Evolutionary conservation across 495 filamentous ascomycete species (phyloP).

Genomic region (Daldinia bambusicola): DNA sequence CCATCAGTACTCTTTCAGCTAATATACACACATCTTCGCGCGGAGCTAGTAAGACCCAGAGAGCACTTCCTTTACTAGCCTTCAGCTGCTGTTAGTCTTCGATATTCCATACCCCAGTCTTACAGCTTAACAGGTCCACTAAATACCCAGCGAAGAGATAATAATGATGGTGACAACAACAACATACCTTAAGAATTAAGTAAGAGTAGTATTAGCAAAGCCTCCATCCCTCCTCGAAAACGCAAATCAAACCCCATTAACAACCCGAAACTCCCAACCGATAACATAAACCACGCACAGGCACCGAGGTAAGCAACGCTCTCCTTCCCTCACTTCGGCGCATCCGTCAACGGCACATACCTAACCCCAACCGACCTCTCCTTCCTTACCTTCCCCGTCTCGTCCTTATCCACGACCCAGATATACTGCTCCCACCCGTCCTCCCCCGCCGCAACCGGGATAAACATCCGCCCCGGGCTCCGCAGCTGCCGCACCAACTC

Average conservation of each 20-base stretch:
- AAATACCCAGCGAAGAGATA: not conserved
- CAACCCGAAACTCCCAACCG: not conserved
- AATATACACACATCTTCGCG: not conserved
- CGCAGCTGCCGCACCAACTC: constrained; percentile 81
- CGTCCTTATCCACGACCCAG: constrained; percentile 90
- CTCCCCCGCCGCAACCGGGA: constrained; percentile 78
- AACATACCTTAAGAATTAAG: not conserved
- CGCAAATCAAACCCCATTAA: not conserved
- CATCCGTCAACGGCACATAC: constrained; percentile 95
- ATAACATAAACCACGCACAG: no score
- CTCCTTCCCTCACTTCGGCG: constrained; percentile 57
- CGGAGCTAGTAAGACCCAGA: not conserved
- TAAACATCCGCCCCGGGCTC: constrained; percentile 83
- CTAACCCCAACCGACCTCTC: constrained; percentile 83
- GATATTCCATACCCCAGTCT: not conserved
- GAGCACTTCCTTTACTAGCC: not conserved
- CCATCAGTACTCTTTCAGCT: not conserved
- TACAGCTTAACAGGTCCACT: not conserved
- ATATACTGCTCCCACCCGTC: constrained; percentile 73
- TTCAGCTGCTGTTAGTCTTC: not conserved
- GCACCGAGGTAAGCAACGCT: no score
- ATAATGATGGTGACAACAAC: no score
- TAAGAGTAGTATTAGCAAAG: not conserved
- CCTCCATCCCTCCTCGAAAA: not conserved
- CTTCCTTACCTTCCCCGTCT: constrained; percentile 76